Evolutionary conservation across 2,329 filamentous ascomycete species (phyloP), one percentile per base, ranked within the genome.

Genomic region (Colletotrichum truncatum): DNA sequence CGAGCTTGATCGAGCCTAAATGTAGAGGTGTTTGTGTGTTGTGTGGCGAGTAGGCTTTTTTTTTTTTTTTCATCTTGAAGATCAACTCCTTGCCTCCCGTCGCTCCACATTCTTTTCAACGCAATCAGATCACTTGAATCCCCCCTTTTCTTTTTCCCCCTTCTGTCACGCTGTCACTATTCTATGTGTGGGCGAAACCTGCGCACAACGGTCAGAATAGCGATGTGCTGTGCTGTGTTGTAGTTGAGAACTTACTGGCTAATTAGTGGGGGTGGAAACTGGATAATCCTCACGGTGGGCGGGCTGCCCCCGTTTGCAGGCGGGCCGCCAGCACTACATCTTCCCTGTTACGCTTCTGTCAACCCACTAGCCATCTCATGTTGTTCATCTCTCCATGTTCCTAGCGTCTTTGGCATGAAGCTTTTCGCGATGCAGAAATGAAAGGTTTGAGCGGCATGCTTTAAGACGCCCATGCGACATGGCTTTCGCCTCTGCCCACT

Each of bases 401-500:
- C 49, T 25, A 63, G 46, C 46, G 28, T 23, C 34, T 28, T 49
- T 60, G 60, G 67, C 51, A 68, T 67, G 67, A 60, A 61, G 67
- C 53, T 18, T 36, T 12, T 49, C 45, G 21, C 25, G 25, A 41
- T 56, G 51, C 64, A 68, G 67, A 61, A 36, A 83, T 83, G 80
- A 81, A 77, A 73, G 69, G 72, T 69, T 73, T 79, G 73, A 77
- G 75, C 74, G 77, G 76, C 72, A 78, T 81, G 72, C 73, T 82
- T 68, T 72, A 74, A 73, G 78, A 78, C 72, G 74, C 77, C 46
- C 79, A 78, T 72, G 71, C 77, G 65, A 82, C 82, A 67, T 86
- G 83, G 81, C 77, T 85, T 65, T 77, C 78, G 68, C 80, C 78
- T 62, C 67, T 85, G 75, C 77, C 62, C 75, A 77, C 61, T 85